Percentiles rank a stretch among this genome's conserved stretches.
Conservation (phyloP, 1,284 basidiomycete species). For the Coriolopsis trogii region DNA sequence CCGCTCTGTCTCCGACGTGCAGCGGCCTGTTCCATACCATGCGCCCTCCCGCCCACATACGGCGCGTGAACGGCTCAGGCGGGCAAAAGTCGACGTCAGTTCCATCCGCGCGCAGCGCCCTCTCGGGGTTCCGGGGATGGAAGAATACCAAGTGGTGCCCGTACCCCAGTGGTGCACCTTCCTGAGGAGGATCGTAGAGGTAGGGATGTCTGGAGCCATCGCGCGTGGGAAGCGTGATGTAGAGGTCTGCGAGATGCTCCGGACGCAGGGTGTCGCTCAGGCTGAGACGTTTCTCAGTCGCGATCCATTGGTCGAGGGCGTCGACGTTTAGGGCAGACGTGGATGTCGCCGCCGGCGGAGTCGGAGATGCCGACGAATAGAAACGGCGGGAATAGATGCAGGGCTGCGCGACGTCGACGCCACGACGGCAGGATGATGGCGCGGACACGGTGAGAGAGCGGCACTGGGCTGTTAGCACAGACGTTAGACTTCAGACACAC, state of each 20-base stretch:
- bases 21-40: slow-evolving; percentile 68
- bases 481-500: no score
- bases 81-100: slow-evolving; percentile 75
- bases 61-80: slow-evolving; percentile 71
- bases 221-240: slow-evolving; percentile 72
- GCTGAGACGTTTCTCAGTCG: slow-evolving; percentile 43
- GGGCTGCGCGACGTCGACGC: slow-evolving; percentile 16
- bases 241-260: slow-evolving; percentile 61
- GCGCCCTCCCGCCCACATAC: slow-evolving; percentile 86
- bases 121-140: slow-evolving; percentile 64
- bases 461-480: slow-evolving; percentile 15
- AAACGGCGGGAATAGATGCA: slow-evolving; percentile 18
- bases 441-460: slow-evolving; percentile 18
- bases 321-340: slow-evolving; percentile 18
- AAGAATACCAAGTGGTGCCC: slow-evolving; percentile 81
- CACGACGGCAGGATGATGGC: slow-evolving; percentile 12
- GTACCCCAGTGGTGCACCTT: slow-evolving; percentile 50
- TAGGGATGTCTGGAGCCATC: slow-evolving; percentile 46
- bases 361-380: slow-evolving; percentile 21
- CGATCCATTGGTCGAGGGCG: slow-evolving; percentile 55
- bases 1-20: slow-evolving; percentile 56
- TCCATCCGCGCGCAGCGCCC: slow-evolving; percentile 64
- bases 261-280: slow-evolving; percentile 49
- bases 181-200: slow-evolving; percentile 43
- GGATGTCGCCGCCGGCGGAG: slow-evolving; percentile 14